phyloP scores from a whole-genome alignment of 1,284 basidiomycete species.

The Xerocomus amazonicus region DNA sequence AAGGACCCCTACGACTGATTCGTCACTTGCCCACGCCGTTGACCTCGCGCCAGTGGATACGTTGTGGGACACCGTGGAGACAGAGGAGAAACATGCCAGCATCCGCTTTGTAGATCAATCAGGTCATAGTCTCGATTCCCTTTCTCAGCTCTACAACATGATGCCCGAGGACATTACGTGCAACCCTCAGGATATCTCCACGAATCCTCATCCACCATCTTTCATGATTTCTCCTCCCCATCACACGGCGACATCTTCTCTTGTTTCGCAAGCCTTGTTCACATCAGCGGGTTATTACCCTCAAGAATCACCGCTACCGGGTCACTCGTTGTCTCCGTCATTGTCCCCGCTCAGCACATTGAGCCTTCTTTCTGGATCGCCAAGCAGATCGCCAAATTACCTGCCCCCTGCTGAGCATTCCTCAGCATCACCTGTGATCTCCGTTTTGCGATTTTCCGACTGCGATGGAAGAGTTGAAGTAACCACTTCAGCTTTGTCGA shows the following conservation, averaged over 20 bases:
- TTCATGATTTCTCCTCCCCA: not conserved
- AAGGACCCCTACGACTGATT: slow-evolving; percentile 15
- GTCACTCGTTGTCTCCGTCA: slow-evolving; percentile 4
- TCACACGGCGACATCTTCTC: not conserved
- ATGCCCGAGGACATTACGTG: slow-evolving; percentile 25
- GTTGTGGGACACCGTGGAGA: slow-evolving; percentile 1
- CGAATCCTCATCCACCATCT: not conserved
- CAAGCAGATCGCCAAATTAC: slow-evolving; percentile 2
- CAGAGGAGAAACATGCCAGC: not conserved
- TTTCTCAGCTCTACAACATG: slow-evolving; percentile 4
- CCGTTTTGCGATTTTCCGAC: not conserved
- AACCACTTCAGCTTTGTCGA: not conserved
- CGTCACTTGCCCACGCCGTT: not conserved
- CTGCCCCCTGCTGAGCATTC: slow-evolving; percentile 2
- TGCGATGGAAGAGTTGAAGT: not conserved
- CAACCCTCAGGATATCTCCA: slow-evolving; percentile 1
- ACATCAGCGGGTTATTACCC: not conserved
- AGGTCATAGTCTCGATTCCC: slow-evolving; percentile 17
- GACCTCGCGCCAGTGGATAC: not conserved
- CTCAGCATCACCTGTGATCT: slow-evolving; percentile 2
- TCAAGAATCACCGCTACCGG: not conserved
- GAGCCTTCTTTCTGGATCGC: slow-evolving; percentile 17
- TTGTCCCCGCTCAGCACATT: slow-evolving; percentile 21
- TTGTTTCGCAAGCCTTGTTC: slow-evolving; percentile 2
- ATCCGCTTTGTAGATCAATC: slow-evolving; percentile 17